Evolutionary conservation across 2,329 filamentous ascomycete species (phyloP).

Genomic region (Penicillium sumatraense): DNA sequence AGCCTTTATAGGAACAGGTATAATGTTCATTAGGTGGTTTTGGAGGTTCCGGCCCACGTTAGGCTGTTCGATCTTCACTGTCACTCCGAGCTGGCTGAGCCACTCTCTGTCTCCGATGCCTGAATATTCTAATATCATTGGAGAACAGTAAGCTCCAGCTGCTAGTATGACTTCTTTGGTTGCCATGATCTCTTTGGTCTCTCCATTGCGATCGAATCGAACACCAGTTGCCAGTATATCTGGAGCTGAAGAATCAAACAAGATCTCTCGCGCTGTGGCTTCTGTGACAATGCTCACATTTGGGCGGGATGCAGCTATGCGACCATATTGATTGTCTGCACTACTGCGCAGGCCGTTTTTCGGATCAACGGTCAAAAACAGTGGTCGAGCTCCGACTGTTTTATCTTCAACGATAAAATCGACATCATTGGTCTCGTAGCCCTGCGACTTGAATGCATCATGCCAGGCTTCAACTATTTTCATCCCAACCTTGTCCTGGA

Average conservation of each 20-base stretch:
- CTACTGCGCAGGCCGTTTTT: constrained; percentile 19
- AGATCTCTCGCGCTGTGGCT: constrained; percentile 12
- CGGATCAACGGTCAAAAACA: constrained; percentile 18
- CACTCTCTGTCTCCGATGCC: constrained; percentile 50
- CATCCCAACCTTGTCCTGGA: constrained; percentile 2
- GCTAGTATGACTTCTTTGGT: constrained; percentile 49
- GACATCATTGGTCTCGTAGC: constrained; percentile 4
- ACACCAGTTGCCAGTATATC: constrained; percentile 6
- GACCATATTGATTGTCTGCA: constrained; percentile 18
- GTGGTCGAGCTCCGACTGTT: constrained; percentile 15
- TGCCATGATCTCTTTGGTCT: constrained; percentile 6
- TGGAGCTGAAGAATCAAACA: constrained; percentile 4
- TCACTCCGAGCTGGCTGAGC: constrained; percentile 46
- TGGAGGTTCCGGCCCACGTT: constrained; percentile 52
- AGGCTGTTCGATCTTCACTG: constrained; percentile 49
- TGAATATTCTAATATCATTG: constrained; percentile 55
- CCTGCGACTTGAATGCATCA: constrained; percentile 15
- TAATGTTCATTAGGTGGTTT: constrained; percentile 31
- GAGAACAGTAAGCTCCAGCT: constrained; percentile 47
- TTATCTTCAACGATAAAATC: constrained; percentile 12
- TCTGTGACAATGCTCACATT: constrained; percentile 21
- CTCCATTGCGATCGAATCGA: constrained; percentile 3
- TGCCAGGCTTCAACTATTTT: constrained; percentile 20
- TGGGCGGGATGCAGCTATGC: not conserved
- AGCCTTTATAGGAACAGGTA: constrained; percentile 12